Percentiles rank a stretch among this genome's conserved stretches.
Evolutionary conservation across 139 green algal species (phyloP).

Genomic region (Prasinococcaceae sp.): DNA sequence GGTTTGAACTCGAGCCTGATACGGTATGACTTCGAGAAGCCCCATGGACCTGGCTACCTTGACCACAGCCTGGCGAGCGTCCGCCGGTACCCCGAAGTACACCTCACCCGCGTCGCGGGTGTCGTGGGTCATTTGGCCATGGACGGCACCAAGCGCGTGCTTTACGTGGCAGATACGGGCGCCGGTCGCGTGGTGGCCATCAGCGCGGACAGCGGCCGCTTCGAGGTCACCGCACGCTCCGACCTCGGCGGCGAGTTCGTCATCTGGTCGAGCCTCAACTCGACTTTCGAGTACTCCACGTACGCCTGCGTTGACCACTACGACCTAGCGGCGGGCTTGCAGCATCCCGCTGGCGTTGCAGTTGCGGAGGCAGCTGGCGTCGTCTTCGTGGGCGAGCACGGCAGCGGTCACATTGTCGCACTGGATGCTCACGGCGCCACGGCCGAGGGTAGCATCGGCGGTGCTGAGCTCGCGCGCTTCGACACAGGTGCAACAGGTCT

Average conservation of each 20-base stretch:
- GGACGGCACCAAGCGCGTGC: not conserved
- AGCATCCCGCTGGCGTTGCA: not conserved
- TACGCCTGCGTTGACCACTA: not conserved
- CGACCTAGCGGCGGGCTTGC: not conserved
- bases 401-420: not conserved
- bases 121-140: not conserved
- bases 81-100: not conserved
- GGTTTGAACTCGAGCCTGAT: not conserved
- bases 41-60: constrained; percentile 1
- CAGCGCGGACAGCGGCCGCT: not conserved
- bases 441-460: too few relatives aligned
- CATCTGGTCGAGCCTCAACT: not conserved
- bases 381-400: not conserved
- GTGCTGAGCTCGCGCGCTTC: not conserved
- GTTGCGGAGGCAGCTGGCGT: not conserved
- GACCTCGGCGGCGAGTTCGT: constrained; percentile 7
- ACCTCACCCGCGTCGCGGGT: not conserved
- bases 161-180: constrained; percentile 2
- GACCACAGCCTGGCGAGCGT: constrained; percentile 5
- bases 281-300: constrained; percentile 6
- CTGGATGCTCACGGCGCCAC: too few relatives aligned
- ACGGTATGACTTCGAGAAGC: constrained; percentile 9
- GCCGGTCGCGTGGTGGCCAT: not conserved
- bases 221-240: not conserved
- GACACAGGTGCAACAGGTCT: not conserved